These are phyloP conservation scores for Nicotiana attenuata DNA, from an alignment of 257 asterid genomes.

Conservation along the genomic window DNA sequence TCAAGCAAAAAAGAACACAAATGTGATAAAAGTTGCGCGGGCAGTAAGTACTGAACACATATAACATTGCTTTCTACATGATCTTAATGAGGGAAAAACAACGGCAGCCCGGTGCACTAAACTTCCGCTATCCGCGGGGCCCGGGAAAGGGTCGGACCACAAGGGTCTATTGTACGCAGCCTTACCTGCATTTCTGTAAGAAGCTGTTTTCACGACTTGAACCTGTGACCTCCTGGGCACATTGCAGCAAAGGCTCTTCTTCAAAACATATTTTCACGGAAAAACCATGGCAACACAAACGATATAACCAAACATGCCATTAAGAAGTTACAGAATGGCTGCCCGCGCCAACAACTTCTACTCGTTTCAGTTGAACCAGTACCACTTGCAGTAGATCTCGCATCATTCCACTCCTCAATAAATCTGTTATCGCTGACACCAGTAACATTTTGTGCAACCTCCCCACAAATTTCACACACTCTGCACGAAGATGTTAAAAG, in stretches of 20 bases:
- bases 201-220: no score
- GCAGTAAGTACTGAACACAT: background rate
- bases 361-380: slow-evolving; percentile 11
- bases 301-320: slow-evolving; percentile 78
- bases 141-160: no score
- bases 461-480: slow-evolving; percentile 79
- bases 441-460: slow-evolving; percentile 47
- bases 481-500: slow-evolving; percentile 26
- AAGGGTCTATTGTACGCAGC: no score
- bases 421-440: slow-evolving; percentile 44
- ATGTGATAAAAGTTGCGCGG: background rate
- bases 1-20: background rate
- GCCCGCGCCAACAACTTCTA: slow-evolving; percentile 57
- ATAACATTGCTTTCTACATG: background rate
- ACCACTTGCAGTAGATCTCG: slow-evolving; percentile 14
- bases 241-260: no score
- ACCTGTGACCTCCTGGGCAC: no score
- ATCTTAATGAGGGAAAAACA: background rate
- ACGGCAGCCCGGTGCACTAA: no score
- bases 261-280: slow-evolving; percentile 58
- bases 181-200: no score
- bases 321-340: slow-evolving; percentile 68
- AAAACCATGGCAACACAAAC: slow-evolving; percentile 81
- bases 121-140: no score
- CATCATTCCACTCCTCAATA: slow-evolving; percentile 74